Evolutionary conservation across 352 stramenopile species (phyloP), one percentile per base, ranked within the genome.

Genomic region (Globisporangium okanoganense): DNA sequence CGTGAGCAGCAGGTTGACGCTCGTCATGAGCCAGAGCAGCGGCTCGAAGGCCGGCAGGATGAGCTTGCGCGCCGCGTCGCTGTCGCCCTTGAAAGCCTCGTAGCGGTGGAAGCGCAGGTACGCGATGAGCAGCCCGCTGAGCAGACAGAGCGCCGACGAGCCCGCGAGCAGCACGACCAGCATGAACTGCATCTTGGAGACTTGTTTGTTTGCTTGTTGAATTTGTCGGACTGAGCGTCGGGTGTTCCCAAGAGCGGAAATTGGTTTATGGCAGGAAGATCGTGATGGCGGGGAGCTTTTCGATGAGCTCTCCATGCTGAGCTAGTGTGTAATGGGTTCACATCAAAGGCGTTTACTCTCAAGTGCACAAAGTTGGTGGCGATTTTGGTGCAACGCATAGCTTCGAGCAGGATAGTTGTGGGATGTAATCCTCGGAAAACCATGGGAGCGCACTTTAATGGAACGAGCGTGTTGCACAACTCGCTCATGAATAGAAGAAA

Each of bases 11-110:
- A 69, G 48, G 41, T 16, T 70, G 9, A 41, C 60, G 13, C 41
- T 38, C 14, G 31, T 54, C 16, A 79, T 52, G 24, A 72, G 67
- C 73, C 73, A 82, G 5, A 82, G 61, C 49, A 82, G 56, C 6
- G 73, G 71, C 48, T 82, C 71, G 43, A 80, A 80, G 20, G 73
- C 66, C 2, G 73, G 73, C 18, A 82, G 53, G 36, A 80, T 66
- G 41, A 78, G 53, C 61, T 76, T 73, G 13, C 61, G 59, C 9
- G 69, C 66, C 54, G 71, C 69, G 6, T 51, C 12, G n/a, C 35
- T 41, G 45, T 70, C 66, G 25, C 71, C 71, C 24, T 47, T 33
- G 45, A 72, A 67, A 0, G 64, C 64, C 1, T 54, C 66, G 10
- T 62, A 29, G 5, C 71, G 64, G 18, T 70, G 55, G 33, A 62